These are phyloP conservation scores for Abrus pulchellus DNA, from an alignment of 306 rosid species.

Conservation along the genomic window DNA sequence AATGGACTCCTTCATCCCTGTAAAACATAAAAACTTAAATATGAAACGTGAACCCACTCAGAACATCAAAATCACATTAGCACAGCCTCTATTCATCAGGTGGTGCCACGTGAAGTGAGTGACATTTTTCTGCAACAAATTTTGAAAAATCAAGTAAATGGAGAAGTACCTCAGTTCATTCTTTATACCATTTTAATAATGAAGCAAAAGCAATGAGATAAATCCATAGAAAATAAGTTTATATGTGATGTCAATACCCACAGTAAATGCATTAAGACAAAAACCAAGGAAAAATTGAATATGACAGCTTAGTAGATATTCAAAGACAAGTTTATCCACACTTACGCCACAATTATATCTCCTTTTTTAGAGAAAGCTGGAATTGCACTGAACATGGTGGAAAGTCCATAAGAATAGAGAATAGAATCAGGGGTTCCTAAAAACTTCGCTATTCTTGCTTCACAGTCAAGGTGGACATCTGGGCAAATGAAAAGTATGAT, in stretches of 20 bases:
- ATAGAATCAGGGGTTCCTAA: conserved; percentile 99
- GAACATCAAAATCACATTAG: conserved; percentile 19
- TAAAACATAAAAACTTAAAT: conserved; percentile 40
- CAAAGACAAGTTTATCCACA: conserved; percentile 43
- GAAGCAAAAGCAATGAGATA: conserved; percentile 29
- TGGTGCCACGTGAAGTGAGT: background rate
- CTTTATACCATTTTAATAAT: conserved; percentile 43
- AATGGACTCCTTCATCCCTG: conserved; percentile 98
- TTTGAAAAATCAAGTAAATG: conserved; percentile 27
- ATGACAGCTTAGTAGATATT: conserved; percentile 11
- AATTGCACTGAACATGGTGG: conserved; percentile 99
- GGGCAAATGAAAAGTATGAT: conserved; percentile 46
- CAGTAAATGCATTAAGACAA: background rate
- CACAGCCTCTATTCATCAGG: conserved; percentile 30
- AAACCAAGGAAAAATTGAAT: conserved; percentile 37
- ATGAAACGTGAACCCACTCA: conserved; percentile 33
- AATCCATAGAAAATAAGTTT: conserved; percentile 6
- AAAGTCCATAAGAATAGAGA: conserved; percentile 94
- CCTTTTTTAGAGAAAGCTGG: conserved; percentile 97
- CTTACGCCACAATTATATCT: conserved; percentile 95
- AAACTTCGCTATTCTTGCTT: conserved; percentile 94
- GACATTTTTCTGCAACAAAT: conserved; percentile 12
- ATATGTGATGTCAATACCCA: conserved; percentile 7
- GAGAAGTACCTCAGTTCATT: conserved; percentile 11
- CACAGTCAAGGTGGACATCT: conserved; percentile 99